A percentile compares a stretch with the other conserved stretches of the same genome.
Evolutionary conservation across 352 stramenopile species (phyloP).

Genomic region (Pythium pectinolyticum): DNA sequence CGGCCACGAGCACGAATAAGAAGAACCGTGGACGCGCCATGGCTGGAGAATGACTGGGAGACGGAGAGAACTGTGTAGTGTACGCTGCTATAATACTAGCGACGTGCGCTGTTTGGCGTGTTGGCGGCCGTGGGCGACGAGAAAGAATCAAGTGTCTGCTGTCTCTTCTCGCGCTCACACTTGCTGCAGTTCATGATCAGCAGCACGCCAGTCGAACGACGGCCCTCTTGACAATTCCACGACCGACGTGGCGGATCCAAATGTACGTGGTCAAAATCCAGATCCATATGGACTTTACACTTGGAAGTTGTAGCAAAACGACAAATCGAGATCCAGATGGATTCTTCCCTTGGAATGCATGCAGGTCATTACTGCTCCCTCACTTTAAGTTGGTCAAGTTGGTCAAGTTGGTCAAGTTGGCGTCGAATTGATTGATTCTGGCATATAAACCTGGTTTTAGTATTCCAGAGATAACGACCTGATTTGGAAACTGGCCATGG

Average conservation of each 20-base stretch:
- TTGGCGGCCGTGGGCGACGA: too few relatives aligned
- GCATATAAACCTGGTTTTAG: too few relatives aligned
- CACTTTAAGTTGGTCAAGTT: background rate
- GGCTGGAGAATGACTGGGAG: background rate
- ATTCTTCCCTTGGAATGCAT: background rate
- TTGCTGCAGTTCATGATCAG: too few relatives aligned
- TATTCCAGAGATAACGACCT: background rate
- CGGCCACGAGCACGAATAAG: background rate
- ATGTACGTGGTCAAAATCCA: background rate
- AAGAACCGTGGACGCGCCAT: background rate
- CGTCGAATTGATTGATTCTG: background rate
- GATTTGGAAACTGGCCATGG: background rate
- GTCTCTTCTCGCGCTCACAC: too few relatives aligned
- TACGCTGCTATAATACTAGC: too few relatives aligned
- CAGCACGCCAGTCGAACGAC: background rate
- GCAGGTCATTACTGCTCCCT: background rate
- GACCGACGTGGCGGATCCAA: background rate
- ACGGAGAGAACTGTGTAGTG: background rate
- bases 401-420: background rate
- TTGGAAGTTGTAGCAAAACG: too few relatives aligned
- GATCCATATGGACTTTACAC: slow-evolving; percentile 7
- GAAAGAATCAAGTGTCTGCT: too few relatives aligned
- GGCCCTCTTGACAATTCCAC: background rate
- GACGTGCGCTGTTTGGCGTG: too few relatives aligned
- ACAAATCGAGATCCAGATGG: background rate